These are phyloP conservation scores for Omphalotus guepiniiformis DNA, from an alignment of 768 basidiomycete genomes.

Conservation along the genomic window DNA sequence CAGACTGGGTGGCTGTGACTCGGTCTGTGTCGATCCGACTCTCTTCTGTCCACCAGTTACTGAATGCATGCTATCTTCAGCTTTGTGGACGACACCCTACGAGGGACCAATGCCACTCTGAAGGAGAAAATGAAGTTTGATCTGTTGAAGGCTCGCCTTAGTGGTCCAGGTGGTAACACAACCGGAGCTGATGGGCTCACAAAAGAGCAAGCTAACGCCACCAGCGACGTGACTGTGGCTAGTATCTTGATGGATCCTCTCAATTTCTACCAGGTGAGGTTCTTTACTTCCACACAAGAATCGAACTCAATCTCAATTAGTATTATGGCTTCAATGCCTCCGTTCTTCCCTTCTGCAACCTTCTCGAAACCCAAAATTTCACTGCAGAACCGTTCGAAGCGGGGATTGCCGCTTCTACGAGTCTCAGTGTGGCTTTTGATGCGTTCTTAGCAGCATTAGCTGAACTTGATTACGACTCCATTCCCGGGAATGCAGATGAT, in stretches of 20 bases:
- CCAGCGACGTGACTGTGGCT: conserved; percentile 36
- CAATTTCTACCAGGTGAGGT: conserved; percentile 40
- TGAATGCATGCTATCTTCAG: conserved; percentile 8
- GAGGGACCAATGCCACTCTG: conserved; percentile 26
- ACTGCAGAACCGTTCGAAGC: conserved; percentile 32
- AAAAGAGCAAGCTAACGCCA: conserved; percentile 25
- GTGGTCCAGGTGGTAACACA: conserved; percentile 39
- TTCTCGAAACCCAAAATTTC: conserved; percentile 40
- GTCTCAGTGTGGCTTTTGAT: conserved; percentile 31
- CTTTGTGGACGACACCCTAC: conserved; percentile 34
- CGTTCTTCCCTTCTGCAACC: conserved; percentile 43
- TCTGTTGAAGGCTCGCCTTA: conserved; percentile 36
- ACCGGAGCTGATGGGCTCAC: conserved; percentile 32
- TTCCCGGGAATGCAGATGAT: conserved; percentile 36
- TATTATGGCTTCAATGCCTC: conserved; percentile 45
- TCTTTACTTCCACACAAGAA: not conserved
- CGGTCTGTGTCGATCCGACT: conserved; percentile 14
- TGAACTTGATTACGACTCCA: conserved; percentile 43
- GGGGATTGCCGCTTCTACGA: conserved; percentile 31
- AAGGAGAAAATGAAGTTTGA: conserved; percentile 37
- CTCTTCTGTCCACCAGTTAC: not conserved
- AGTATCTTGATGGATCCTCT: conserved; percentile 46
- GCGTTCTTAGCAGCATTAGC: conserved; percentile 38
- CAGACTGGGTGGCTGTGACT: conserved; percentile 49
- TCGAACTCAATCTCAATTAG: too few species aligned